These are phyloP conservation scores for Curvularia verruculosa DNA, from an alignment of 2,329 filamentous ascomycete genomes.

Conservation along the genomic window DNA sequence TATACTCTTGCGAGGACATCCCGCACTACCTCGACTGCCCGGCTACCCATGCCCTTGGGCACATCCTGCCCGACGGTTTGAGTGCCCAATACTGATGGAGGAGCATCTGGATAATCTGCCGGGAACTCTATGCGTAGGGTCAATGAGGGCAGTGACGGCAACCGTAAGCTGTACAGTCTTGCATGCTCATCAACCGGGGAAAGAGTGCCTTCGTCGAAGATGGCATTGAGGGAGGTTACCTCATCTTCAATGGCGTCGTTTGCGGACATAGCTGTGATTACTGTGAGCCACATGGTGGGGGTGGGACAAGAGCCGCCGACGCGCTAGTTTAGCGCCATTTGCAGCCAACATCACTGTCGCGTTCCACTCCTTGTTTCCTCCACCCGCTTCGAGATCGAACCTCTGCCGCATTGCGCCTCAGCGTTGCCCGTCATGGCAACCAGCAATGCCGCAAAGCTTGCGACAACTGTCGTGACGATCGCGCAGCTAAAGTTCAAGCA, in stretches of 20 bases:
- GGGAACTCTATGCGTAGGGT: slow-evolving; percentile 70
- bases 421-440: slow-evolving; percentile 25
- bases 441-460: slow-evolving; percentile 31
- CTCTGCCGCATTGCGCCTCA: slow-evolving; percentile 8
- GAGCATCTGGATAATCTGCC: slow-evolving; percentile 72
- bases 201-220: slow-evolving; percentile 75
- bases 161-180: slow-evolving; percentile 59
- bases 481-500: slow-evolving; percentile 41
- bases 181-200: slow-evolving; percentile 29
- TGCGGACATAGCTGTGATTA: slow-evolving; percentile 29
- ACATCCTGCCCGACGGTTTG: slow-evolving; percentile 74
- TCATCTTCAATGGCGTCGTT: slow-evolving; percentile 68
- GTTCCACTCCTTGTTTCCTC: slow-evolving; percentile 4
- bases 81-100: slow-evolving; percentile 76
- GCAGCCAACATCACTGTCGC: slow-evolving; percentile 6
- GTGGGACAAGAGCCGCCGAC: slow-evolving; percentile 17
- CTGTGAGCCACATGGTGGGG: slow-evolving; percentile 19
- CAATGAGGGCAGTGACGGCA: slow-evolving; percentile 67
- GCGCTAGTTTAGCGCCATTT: slow-evolving; percentile 17
- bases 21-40: slow-evolving; percentile 71
- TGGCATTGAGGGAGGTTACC: slow-evolving; percentile 81
- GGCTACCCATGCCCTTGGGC: slow-evolving; percentile 72
- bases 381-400: slow-evolving; percentile 8
- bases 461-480: slow-evolving; percentile 31
- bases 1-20: slow-evolving; percentile 72